A percentile compares a stretch with the other conserved stretches of the same genome.
These are phyloP conservation scores for Hypoxylon sp. DNA, from an alignment of 2,329 filamentous ascomycete species.

Conservation along the genomic window DNA sequence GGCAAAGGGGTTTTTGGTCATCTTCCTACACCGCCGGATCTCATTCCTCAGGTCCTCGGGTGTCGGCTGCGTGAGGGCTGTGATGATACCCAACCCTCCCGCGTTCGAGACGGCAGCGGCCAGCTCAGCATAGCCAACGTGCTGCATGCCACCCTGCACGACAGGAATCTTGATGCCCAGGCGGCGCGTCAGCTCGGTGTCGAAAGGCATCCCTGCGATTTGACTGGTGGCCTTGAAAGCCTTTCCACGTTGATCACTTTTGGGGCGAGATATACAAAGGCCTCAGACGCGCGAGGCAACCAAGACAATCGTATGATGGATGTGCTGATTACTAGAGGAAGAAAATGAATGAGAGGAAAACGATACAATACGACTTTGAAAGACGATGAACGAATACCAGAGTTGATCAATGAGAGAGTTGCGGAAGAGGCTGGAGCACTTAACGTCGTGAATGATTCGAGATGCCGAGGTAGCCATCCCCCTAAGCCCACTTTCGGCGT, in stretches of 20 bases:
- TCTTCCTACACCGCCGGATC: constrained; percentile 82
- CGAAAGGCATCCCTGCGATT: constrained; percentile 59
- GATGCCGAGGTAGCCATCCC: constrained; percentile 26
- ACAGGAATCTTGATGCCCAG: constrained; percentile 72
- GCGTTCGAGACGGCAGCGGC: constrained; percentile 80
- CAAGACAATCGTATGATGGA: background rate
- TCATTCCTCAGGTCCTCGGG: constrained; percentile 92
- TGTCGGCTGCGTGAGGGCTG: constrained; percentile 89
- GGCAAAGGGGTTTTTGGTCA: constrained; percentile 83
- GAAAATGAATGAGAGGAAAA: background rate
- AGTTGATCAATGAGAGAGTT: background rate
- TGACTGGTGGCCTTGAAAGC: constrained; percentile 31
- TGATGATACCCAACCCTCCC: constrained; percentile 84
- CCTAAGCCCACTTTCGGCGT: constrained; percentile 20
- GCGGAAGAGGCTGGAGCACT: background rate
- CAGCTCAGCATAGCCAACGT: constrained; percentile 82
- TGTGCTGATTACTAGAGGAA: background rate
- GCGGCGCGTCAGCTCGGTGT: constrained; percentile 64
- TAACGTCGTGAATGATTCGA: background rate
- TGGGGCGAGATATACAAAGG: background rate
- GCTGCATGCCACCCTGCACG: constrained; percentile 88
- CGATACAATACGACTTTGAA: background rate
- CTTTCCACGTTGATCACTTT: constrained; percentile 14
- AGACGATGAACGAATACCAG: background rate
- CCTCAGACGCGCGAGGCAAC: background rate